These are phyloP conservation scores for Chrysoporthe cubensis DNA, from an alignment of 2,329 filamentous ascomycete species.

Conservation along the genomic window DNA sequence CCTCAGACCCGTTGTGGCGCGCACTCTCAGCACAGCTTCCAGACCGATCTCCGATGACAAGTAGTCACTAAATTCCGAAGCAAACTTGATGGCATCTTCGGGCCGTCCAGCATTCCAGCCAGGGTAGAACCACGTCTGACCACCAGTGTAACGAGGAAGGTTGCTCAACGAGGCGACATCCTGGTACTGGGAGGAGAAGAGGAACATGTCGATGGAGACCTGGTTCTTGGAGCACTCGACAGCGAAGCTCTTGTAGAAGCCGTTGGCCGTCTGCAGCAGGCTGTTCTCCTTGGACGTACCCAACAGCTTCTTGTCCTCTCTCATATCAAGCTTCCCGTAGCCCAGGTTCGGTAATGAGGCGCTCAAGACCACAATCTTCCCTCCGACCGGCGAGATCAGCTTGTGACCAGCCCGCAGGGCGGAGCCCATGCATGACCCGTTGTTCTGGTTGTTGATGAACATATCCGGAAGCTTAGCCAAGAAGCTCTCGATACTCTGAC, in stretches of 20 bases:
- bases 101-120: conserved; percentile 93
- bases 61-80: conserved; percentile 94
- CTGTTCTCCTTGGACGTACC: conserved; percentile 90
- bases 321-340: conserved; percentile 85
- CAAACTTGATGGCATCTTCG: conserved; percentile 98
- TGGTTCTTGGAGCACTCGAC: conserved; percentile 99
- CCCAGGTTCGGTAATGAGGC: conserved; percentile 90
- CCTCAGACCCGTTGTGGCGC: conserved; percentile 89
- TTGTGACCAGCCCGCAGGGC: conserved; percentile 93
- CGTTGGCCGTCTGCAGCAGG: conserved; percentile 88
- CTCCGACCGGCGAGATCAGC: conserved; percentile 89
- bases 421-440: conserved; percentile 91
- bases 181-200: conserved; percentile 95
- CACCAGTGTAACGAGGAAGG: conserved; percentile 91
- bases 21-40: conserved; percentile 92
- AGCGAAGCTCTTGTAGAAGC: conserved; percentile 98
- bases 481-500: conserved; percentile 89
- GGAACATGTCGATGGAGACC: conserved; percentile 97
- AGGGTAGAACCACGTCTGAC: conserved; percentile 98
- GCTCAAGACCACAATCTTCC: conserved; percentile 91
- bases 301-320: conserved; percentile 94
- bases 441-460: conserved; percentile 94
- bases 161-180: conserved; percentile 97
- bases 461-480: conserved; percentile 89
- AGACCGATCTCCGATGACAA: conserved; percentile 95